Conservation (phyloP, 495 filamentous ascomycete genomes). For the Rostrohypoxylon terebratum region DNA sequence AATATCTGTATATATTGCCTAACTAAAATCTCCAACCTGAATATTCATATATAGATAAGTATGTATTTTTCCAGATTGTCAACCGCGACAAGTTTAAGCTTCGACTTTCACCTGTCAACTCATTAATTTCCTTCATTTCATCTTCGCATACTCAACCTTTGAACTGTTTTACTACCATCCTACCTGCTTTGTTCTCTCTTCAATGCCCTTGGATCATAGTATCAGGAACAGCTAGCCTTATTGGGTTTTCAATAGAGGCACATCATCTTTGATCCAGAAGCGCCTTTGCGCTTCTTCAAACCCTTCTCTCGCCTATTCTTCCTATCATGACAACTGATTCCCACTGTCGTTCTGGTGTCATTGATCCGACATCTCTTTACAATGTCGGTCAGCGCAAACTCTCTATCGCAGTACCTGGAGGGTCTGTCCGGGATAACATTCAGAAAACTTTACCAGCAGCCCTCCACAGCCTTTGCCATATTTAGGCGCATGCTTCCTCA, state of each 20-base stretch:
- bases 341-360: conserved; percentile 6
- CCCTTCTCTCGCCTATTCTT: background rate
- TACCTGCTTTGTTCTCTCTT: too few species aligned
- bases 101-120: background rate
- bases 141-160: too few species aligned
- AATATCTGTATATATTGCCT: background rate
- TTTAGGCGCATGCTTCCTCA: conserved; percentile 97
- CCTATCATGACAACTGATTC: conserved; percentile 25
- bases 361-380: conserved; percentile 36
- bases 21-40: background rate
- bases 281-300: conserved; percentile 2
- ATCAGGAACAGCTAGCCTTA: background rate
- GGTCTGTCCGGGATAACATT: conserved; percentile 89
- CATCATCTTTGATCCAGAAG: background rate
- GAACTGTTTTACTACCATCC: too few species aligned
- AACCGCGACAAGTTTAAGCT: background rate
- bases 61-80: background rate
- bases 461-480: conserved; percentile 92
- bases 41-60: background rate
- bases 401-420: conserved; percentile 88
- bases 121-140: too few species aligned
- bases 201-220: background rate
- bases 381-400: conserved; percentile 65
- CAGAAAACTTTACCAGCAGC: conserved; percentile 90
- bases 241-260: background rate